Percentiles rank a stretch among this genome's conserved stretches.
These are phyloP conservation scores for Tardiomyces digboiensis DNA, from an alignment of 1,139 yeast genomes.

Conservation along the genomic window DNA sequence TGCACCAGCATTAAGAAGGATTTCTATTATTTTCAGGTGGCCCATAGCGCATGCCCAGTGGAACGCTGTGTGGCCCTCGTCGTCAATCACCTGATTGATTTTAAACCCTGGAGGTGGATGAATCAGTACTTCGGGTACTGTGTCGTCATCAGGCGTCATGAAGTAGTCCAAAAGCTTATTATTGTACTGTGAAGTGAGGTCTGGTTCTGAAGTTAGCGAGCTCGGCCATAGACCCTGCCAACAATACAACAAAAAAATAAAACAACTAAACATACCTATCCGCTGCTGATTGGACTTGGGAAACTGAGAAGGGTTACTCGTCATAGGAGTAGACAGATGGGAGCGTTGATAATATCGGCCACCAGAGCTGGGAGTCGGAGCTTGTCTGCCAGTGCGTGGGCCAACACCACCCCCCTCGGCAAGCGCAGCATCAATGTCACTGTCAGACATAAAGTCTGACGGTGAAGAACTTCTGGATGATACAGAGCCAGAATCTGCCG, in stretches of 20 bases:
- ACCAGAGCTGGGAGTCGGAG: background rate
- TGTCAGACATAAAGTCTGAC: constrained; percentile 24
- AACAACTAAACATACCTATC: too few relatives aligned
- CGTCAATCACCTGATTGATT: constrained; percentile 82
- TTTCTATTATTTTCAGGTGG: constrained; percentile 57
- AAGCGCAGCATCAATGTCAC: constrained; percentile 18
- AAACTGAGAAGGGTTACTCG: constrained; percentile 2
- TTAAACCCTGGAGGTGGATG: constrained; percentile 75
- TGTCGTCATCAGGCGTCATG: constrained; percentile 62
- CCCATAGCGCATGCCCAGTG: constrained; percentile 99
- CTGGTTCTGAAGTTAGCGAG: constrained; percentile 19
- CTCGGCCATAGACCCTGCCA: constrained; percentile 17
- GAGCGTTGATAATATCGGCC: background rate
- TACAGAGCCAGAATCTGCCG: constrained; percentile 21
- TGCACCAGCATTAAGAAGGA: constrained; percentile 64
- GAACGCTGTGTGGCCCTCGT: constrained; percentile 91
- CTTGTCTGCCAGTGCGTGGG: too few relatives aligned
- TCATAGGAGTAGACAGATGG: constrained; percentile 1
- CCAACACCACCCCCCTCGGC: background rate
- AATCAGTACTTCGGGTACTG: constrained; percentile 64
- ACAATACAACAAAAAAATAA: too few relatives aligned
- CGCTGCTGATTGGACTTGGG: constrained; percentile 7
- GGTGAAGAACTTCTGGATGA: constrained; percentile 26
- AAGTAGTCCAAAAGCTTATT: constrained; percentile 41
- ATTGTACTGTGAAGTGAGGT: constrained; percentile 31